These are phyloP conservation scores for Boletales sp. DNA, from an alignment of 768 basidiomycete species.

Conservation along the genomic window DNA sequence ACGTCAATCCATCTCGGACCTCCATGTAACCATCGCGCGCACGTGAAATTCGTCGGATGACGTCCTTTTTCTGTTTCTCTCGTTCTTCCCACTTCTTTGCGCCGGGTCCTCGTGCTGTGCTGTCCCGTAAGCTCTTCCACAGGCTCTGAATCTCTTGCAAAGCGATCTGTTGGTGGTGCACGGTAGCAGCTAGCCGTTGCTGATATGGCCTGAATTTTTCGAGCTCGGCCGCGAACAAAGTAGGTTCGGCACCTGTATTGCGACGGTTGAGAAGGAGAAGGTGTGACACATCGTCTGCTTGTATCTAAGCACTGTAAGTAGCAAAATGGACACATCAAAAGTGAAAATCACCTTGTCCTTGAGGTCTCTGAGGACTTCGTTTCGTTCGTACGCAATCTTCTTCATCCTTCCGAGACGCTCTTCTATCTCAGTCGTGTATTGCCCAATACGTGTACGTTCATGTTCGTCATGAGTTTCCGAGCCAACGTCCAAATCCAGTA, in stretches of 20 bases:
- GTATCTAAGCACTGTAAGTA: constrained; percentile 56
- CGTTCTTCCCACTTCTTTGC: constrained; percentile 80
- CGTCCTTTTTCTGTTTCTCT: constrained; percentile 75
- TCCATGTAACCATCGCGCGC: constrained; percentile 85
- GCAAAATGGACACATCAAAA: background rate
- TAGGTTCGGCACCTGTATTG: constrained; percentile 75
- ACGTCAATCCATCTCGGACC: constrained; percentile 81
- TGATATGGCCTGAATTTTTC: constrained; percentile 96
- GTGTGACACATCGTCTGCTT: constrained; percentile 95
- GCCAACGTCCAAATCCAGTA: constrained; percentile 73
- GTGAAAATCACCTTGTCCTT: constrained; percentile 78
- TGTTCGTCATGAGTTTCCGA: constrained; percentile 59
- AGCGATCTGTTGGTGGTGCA: constrained; percentile 69
- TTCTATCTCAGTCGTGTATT: constrained; percentile 70
- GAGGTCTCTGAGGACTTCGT: constrained; percentile 85
- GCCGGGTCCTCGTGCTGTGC: constrained; percentile 71
- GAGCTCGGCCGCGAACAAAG: constrained; percentile 87
- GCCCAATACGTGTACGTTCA: constrained; percentile 64
- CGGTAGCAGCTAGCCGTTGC: constrained; percentile 71
- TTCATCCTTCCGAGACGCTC: constrained; percentile 72
- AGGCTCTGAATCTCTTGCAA: constrained; percentile 72
- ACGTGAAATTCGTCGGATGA: constrained; percentile 64
- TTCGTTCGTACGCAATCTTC: constrained; percentile 82
- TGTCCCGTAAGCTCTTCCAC: constrained; percentile 71
- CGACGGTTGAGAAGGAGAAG: constrained; percentile 88